Percentiles rank a stretch among this genome's conserved stretches.
These are phyloP conservation scores for Coniferiporia weirii DNA, from an alignment of 1,284 basidiomycete genomes.

Conservation along the genomic window DNA sequence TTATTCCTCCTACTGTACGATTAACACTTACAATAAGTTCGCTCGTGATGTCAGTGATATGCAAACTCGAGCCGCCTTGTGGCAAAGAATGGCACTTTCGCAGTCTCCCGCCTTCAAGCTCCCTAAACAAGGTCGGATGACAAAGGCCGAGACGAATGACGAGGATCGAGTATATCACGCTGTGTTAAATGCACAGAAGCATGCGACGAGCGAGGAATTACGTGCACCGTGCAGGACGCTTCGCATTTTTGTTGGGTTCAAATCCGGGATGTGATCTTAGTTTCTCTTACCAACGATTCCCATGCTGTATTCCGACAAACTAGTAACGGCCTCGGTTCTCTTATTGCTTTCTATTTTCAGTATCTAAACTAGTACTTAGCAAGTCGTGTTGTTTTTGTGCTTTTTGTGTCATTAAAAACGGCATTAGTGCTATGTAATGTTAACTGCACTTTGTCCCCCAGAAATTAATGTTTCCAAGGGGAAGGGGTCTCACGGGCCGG, in stretches of 20 bases:
- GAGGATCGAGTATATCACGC: slow-evolving; percentile 60
- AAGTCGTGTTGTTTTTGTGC: too few species aligned
- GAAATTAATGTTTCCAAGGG: too few species aligned
- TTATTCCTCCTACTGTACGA: slow-evolving; percentile 5
- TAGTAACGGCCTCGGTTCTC: too few species aligned
- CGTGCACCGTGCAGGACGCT: slow-evolving; percentile 53
- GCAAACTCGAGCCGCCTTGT: slow-evolving; percentile 59
- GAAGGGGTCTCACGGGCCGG: too few species aligned
- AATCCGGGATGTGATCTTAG: slow-evolving; percentile 29
- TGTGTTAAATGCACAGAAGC: slow-evolving; percentile 55
- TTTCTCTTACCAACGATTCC: neutral
- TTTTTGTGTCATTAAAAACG: too few species aligned
- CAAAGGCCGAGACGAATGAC: slow-evolving; percentile 63
- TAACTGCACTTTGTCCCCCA: too few species aligned
- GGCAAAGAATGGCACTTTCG: slow-evolving; percentile 52
- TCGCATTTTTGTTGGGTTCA: slow-evolving; percentile 59
- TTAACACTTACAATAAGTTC: neutral
- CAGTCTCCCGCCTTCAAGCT: slow-evolving; percentile 49
- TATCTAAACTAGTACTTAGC: too few species aligned
- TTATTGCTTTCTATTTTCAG: too few species aligned
- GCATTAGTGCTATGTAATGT: too few species aligned
- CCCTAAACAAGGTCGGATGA: slow-evolving; percentile 55
- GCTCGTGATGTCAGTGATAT: slow-evolving; percentile 47
- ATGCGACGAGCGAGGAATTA: slow-evolving; percentile 49
- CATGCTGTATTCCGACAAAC: too few species aligned